Evolutionary conservation across 768 basidiomycete genomes (phyloP), one percentile per base, ranked within the genome.

Genomic region (Lyophyllum atratum): DNA sequence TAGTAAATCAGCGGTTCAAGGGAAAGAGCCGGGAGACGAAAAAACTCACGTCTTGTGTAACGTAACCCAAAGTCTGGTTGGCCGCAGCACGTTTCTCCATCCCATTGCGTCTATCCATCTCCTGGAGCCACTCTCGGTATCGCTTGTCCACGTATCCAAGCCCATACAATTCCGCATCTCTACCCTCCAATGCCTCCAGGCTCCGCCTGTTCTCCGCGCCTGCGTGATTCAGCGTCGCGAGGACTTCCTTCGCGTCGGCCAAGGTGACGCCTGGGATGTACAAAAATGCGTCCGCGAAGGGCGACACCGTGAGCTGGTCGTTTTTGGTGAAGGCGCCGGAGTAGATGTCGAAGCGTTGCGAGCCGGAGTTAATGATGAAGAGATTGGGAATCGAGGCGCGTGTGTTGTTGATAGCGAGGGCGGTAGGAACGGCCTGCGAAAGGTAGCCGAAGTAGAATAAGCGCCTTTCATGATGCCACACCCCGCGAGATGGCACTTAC

Each of bases 291-390:
- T 92, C 84, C 0, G 73, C 69, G 66, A 89, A 94, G 0, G 92
- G 90, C 6, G 83, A 85, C 1, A 83, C 82, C 0, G 89, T 89
- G 44, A 93, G 79, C 62, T 92, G 86, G 68, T 94, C 91, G 67
- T 93, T 90, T 68, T 85, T 85, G 28, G 87, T 88, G 73, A 94
- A 93, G 2, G 83, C 64, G 1, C 92, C 92, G 1, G 77, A 62
- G 65, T 84, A 85, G 49, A 92, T 69, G 62, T 89, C 81, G 71
- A 85, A 91, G 49, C 90, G 84, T 63, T 85, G 76, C 11, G 77
- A 82, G 11, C 82, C 87, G 1, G 87, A 81, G 70, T 89, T 86
- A 51, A 76, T 72, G 55, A 92, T 82, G 68, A 89, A 81, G 61
- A 90, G 74, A 60, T 80, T 85, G 31, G 89, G 85, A 47, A 82